Percentiles rank a stretch among this genome's conserved stretches.
These are phyloP conservation scores for Westerdykella aurantiaca DNA, from an alignment of 2,329 filamentous ascomycete species.

Conservation along the genomic window DNA sequence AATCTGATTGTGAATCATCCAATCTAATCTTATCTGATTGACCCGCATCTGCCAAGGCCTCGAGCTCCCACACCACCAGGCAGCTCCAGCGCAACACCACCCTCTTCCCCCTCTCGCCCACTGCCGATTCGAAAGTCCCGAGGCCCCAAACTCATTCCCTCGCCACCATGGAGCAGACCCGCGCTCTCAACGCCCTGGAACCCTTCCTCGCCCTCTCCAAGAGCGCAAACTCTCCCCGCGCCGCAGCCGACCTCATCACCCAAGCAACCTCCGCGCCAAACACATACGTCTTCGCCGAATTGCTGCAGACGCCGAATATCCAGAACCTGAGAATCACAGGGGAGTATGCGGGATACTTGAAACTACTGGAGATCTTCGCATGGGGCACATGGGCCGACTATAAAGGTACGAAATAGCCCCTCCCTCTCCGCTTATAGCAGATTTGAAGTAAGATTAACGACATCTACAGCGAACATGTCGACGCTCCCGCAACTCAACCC, in stretches of 20 bases:
- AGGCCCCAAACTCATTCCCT: not conserved
- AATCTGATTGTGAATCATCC: too few species aligned
- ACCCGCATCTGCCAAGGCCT: not conserved
- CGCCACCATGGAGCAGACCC: slow-evolving; percentile 64
- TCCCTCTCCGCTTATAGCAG: not conserved
- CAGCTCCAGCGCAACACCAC: not conserved
- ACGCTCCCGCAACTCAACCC: slow-evolving; percentile 65
- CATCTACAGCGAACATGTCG: slow-evolving; percentile 30
- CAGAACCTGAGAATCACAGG: slow-evolving; percentile 61
- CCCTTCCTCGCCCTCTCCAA: slow-evolving; percentile 89
- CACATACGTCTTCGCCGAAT: slow-evolving; percentile 89
- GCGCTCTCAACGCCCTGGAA: slow-evolving; percentile 57
- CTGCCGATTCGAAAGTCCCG: not conserved
- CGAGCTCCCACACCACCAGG: not conserved
- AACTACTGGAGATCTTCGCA: slow-evolving; percentile 80
- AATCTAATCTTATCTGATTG: too few species aligned
- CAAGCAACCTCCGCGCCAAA: slow-evolving; percentile 85
- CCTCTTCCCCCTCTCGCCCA: not conserved
- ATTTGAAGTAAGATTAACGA: too few species aligned
- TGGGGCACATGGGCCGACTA: slow-evolving; percentile 86
- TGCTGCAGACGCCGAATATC: slow-evolving; percentile 75
- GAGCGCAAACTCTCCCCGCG: slow-evolving; percentile 74
- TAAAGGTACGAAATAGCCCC: slow-evolving; percentile 47
- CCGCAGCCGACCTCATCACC: slow-evolving; percentile 76
- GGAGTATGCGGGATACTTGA: slow-evolving; percentile 60